These are phyloP conservation scores for Liquidambar formosana DNA, from an alignment of 164 flowering plant species.

Conservation along the genomic window DNA sequence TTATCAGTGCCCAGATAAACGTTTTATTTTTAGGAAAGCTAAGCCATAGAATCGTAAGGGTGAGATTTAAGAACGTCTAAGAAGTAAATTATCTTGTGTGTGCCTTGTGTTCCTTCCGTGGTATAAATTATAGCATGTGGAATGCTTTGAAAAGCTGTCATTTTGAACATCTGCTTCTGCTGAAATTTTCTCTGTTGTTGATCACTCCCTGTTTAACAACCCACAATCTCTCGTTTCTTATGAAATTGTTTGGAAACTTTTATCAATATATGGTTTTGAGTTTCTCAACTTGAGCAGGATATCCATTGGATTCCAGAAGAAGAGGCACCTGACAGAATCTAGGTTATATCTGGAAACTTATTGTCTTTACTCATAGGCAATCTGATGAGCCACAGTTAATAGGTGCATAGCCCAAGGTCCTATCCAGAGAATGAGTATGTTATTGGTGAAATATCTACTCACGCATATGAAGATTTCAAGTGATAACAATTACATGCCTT, in stretches of 20 bases:
- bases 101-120: background rate
- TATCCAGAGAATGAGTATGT: conserved; percentile 1
- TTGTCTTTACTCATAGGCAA: background rate
- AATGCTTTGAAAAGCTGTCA: background rate
- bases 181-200: background rate
- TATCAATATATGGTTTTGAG: background rate
- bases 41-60: background rate
- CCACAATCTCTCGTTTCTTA: background rate
- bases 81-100: background rate
- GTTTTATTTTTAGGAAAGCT: background rate
- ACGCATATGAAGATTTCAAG: background rate
- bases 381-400: background rate
- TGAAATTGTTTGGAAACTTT: background rate
- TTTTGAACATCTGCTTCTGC: background rate
- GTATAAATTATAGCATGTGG: background rate
- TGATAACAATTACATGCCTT: background rate
- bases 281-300: conserved; percentile 26
- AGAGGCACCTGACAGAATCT: conserved; percentile 10
- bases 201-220: background rate
- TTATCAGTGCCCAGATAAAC: too few species aligned
- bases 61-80: too few species aligned
- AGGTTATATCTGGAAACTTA: background rate
- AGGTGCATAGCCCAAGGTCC: background rate
- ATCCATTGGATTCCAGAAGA: conserved; percentile 27
- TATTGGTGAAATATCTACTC: background rate